Conservation (phyloP, 208 protist species). For the Trypanosomatidae sp. region DNA sequence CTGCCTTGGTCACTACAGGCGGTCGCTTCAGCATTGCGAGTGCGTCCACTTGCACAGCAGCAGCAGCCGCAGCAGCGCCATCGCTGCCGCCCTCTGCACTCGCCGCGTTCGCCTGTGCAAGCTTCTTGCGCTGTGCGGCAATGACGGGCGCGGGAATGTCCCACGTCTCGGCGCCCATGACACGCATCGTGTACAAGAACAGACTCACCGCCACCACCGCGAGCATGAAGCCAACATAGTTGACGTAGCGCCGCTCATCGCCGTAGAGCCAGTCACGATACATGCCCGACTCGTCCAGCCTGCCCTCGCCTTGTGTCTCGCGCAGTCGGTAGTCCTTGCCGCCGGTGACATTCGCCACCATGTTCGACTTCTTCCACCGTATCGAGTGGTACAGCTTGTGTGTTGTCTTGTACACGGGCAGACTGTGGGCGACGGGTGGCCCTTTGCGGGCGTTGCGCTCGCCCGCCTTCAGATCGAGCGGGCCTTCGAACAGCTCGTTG, state of each 20-base stretch:
- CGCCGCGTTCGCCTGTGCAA: slow-evolving; percentile 3
- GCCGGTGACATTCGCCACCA: slow-evolving; percentile 68
- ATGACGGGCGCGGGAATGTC: slow-evolving; percentile 75
- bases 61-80: background rate
- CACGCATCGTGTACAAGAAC: slow-evolving; percentile 75
- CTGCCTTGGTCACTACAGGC: slow-evolving; percentile 26
- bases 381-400: slow-evolving; percentile 75
- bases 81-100: slow-evolving; percentile 3
- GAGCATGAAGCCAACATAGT: slow-evolving; percentile 60
- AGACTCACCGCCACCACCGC: slow-evolving; percentile 31
- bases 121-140: slow-evolving; percentile 50
- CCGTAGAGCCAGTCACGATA: slow-evolving; percentile 87
- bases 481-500: slow-evolving; percentile 77
- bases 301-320: slow-evolving; percentile 72
- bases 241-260: slow-evolving; percentile 77
- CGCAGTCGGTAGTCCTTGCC: slow-evolving; percentile 73
- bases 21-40: slow-evolving; percentile 74
- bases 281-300: slow-evolving; percentile 76
- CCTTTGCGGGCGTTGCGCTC: slow-evolving; percentile 60
- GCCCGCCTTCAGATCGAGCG: slow-evolving; percentile 63
- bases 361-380: slow-evolving; percentile 79
- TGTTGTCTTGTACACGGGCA: slow-evolving; percentile 79
- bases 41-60: slow-evolving; percentile 18
- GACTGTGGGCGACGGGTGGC: slow-evolving; percentile 70
- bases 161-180: slow-evolving; percentile 76